These are phyloP conservation scores for Puccinia novopanici DNA, from an alignment of 1,284 basidiomycete genomes.

Conservation along the genomic window DNA sequence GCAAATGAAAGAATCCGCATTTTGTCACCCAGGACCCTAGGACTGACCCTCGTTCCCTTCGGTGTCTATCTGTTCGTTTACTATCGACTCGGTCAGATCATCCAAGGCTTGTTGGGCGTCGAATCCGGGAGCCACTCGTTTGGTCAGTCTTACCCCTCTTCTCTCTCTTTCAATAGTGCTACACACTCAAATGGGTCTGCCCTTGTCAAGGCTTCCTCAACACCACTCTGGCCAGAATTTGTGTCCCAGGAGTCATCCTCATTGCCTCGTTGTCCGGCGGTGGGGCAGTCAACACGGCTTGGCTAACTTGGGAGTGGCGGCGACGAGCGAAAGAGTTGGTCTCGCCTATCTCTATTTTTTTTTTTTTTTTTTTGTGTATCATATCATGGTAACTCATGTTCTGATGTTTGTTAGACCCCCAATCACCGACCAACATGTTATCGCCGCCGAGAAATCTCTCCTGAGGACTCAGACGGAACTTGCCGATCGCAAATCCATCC, in stretches of 20 bases:
- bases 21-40: conserved; percentile 51
- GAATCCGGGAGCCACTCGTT: conserved; percentile 55
- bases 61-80: conserved; percentile 55
- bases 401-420: conserved; percentile 52
- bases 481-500: conserved; percentile 49
- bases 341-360: too few relatives aligned
- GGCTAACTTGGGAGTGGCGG: conserved; percentile 60
- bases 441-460: conserved; percentile 55
- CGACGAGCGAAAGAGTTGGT: conserved; percentile 55
- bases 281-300: conserved; percentile 60
- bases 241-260: conserved; percentile 60
- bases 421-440: conserved; percentile 56
- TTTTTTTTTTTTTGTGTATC: background rate
- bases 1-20: conserved; percentile 47
- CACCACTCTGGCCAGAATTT: conserved; percentile 58
- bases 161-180: background rate
- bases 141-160: conserved; percentile 51
- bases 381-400: background rate
- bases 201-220: conserved; percentile 55
- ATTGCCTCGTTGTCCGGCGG: conserved; percentile 61
- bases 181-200: too few relatives aligned
- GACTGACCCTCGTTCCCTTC: conserved; percentile 56
- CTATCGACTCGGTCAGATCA: conserved; percentile 55
- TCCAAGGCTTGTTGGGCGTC: conserved; percentile 54
- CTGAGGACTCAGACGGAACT: conserved; percentile 55